Evolutionary conservation across 345 rosid species (phyloP).

Genomic region (Murraya koenigii): DNA sequence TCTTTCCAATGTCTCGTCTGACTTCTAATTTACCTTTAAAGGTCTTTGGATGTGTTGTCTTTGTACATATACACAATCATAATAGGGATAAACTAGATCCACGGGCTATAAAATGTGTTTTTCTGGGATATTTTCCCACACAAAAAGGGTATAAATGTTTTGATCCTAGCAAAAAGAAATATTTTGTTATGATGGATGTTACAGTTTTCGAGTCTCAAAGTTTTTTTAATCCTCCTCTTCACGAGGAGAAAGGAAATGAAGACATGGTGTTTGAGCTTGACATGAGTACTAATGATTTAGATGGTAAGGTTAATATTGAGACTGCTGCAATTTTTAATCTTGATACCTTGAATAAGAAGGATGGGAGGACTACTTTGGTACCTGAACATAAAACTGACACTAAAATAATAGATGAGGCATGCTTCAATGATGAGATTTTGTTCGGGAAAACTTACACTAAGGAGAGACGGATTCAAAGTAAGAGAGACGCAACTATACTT

Average conservation of each 20-base stretch:
- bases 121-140: background rate
- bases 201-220: background rate
- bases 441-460: too few species aligned
- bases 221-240: background rate
- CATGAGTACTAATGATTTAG: background rate
- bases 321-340: background rate
- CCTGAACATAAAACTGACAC: too few species aligned
- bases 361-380: too few species aligned
- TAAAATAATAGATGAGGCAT: too few species aligned
- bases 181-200: background rate
- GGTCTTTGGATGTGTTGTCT: background rate
- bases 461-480: too few species aligned
- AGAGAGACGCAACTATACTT: too few species aligned
- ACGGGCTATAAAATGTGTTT: background rate
- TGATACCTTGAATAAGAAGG: too few species aligned
- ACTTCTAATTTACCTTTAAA: background rate
- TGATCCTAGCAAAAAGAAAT: too few species aligned
- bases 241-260: background rate
- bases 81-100: background rate
- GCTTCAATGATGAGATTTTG: too few species aligned
- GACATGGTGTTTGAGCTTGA: background rate
- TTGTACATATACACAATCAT: too few species aligned
- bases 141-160: background rate
- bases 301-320: too few species aligned
- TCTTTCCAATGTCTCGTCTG: background rate